A percentile compares a stretch with the other conserved stretches of the same genome.
phyloP scores from a whole-genome alignment of 2,329 filamentous ascomycete species.

The Penicillium sp. region DNA sequence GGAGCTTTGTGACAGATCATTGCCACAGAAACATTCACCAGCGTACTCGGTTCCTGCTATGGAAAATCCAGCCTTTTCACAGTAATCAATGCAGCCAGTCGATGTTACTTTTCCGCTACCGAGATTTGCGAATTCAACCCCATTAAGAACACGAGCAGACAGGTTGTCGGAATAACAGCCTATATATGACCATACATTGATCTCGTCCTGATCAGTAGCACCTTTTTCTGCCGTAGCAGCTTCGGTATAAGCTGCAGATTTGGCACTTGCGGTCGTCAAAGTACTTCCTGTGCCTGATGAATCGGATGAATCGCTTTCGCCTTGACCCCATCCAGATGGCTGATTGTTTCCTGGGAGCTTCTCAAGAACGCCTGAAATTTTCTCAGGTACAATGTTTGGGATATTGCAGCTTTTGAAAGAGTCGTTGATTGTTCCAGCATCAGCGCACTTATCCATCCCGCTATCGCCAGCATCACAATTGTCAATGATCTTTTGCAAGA shows the following conservation, averaged over 20 bases:
- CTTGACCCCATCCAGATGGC: conserved; percentile 20
- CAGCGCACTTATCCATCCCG: conserved; percentile 21
- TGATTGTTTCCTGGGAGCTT: conserved; percentile 20
- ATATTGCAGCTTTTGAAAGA: conserved; percentile 17
- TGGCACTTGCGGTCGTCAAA: conserved; percentile 1
- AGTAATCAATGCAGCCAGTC: conserved; percentile 56
- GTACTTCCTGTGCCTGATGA: conserved; percentile 2
- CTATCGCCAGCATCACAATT: conserved; percentile 18
- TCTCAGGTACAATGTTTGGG: conserved; percentile 16
- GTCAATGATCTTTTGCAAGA: conserved; percentile 22
- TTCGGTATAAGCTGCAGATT: not conserved
- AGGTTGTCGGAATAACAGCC: conserved; percentile 52
- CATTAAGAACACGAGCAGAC: conserved; percentile 42
- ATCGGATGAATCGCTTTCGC: not conserved
- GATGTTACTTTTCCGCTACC: conserved; percentile 45
- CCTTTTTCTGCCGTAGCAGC: not conserved
- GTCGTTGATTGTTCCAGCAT: conserved; percentile 16
- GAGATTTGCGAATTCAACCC: conserved; percentile 44
- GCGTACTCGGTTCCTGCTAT: conserved; percentile 57
- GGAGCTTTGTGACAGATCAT: conserved; percentile 24
- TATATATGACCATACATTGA: conserved; percentile 4
- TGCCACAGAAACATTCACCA: conserved; percentile 37
- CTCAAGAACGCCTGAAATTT: conserved; percentile 16
- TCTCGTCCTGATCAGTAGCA: not conserved
- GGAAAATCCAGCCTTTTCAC: conserved; percentile 49